Evolutionary conservation across 768 basidiomycete genomes (phyloP).

Genomic region (Lentinula lateritia): DNA sequence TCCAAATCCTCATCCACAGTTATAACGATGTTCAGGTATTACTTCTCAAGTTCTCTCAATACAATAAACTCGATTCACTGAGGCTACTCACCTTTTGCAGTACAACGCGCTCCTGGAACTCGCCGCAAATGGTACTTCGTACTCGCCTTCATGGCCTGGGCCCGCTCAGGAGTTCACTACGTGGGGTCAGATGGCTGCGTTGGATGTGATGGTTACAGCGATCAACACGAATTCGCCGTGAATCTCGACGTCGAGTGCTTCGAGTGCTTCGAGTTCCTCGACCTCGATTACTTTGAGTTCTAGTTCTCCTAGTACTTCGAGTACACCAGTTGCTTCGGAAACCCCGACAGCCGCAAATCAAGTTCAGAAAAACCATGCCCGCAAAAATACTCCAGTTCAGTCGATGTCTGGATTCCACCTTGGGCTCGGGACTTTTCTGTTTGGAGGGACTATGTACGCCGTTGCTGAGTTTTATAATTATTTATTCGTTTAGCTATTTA

Average conservation of each 20-base stretch:
- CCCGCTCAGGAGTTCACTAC: constrained; percentile 39
- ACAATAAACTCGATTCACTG: neutral
- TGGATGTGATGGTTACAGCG: constrained; percentile 27
- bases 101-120: constrained; percentile 46
- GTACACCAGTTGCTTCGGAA: neutral
- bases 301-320: neutral
- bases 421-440: no score
- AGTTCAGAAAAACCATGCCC: no score
- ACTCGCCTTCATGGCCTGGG: constrained; percentile 41
- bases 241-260: neutral
- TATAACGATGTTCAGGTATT: constrained; percentile 46
- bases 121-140: constrained; percentile 35
- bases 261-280: neutral
- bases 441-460: no score
- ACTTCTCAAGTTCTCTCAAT: neutral
- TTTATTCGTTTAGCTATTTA: no score
- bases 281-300: no score
- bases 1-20: constrained; percentile 37
- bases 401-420: no score
- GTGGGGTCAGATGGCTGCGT: constrained; percentile 45
- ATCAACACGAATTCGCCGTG: neutral
- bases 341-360: neutral
- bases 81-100: constrained; percentile 15
- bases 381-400: no score
- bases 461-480: no score